phyloP scores from a whole-genome alignment of 1,284 basidiomycete genomes.

The Heterobasidion annosum region DNA sequence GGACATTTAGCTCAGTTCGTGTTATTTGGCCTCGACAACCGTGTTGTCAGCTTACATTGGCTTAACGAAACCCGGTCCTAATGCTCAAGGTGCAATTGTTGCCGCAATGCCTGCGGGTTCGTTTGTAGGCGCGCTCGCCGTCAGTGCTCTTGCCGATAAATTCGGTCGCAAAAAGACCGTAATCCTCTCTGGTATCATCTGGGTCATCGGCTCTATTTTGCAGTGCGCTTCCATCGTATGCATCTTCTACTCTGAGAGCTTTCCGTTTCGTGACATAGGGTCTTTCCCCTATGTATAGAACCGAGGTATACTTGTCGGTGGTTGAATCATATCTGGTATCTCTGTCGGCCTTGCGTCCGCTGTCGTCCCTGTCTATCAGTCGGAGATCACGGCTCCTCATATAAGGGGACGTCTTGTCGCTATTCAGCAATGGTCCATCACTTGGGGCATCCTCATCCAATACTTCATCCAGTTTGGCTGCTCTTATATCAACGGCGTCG shows the following conservation, averaged over 20 bases:
- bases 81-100: constrained; percentile 64
- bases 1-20: constrained; percentile 37
- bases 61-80: constrained; percentile 32
- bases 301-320: constrained; percentile 45
- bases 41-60: background rate
- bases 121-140: constrained; percentile 50
- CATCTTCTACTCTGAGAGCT: constrained; percentile 23
- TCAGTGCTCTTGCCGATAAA: constrained; percentile 52
- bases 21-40: background rate
- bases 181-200: constrained; percentile 56
- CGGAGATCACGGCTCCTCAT: constrained; percentile 58
- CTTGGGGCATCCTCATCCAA: constrained; percentile 68
- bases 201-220: constrained; percentile 64
- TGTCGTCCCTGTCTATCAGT: constrained; percentile 65
- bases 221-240: constrained; percentile 46
- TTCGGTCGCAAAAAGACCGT: constrained; percentile 61
- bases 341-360: constrained; percentile 50
- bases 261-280: background rate
- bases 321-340: constrained; percentile 55
- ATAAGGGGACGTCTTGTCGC: constrained; percentile 72
- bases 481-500: constrained; percentile 59
- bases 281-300: constrained; percentile 1
- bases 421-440: constrained; percentile 72
- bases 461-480: constrained; percentile 72
- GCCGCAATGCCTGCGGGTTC: constrained; percentile 72